Percentiles rank a stretch among this genome's conserved stretches.
Conservation (phyloP, 345 rosid genomes). For the Brassica carinata region DNA sequence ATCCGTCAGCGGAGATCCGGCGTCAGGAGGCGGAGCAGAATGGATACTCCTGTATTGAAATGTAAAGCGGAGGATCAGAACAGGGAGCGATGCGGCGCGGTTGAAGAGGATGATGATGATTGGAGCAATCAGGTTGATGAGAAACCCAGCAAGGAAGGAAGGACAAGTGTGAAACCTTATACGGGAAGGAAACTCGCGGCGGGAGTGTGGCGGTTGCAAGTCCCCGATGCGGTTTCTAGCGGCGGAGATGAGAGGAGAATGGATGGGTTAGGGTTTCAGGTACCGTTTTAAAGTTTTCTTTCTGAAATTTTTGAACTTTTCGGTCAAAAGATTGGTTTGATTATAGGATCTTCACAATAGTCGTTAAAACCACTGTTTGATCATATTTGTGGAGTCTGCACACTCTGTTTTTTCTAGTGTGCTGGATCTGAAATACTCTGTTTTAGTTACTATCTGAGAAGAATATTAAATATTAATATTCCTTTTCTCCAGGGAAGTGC, state of each 20-base stretch:
- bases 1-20: slow-evolving; percentile 49
- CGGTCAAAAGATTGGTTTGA: not conserved
- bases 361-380: not conserved
- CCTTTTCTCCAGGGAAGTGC: slow-evolving; percentile 28
- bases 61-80: slow-evolving; percentile 60
- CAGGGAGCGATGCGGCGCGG: slow-evolving; percentile 28
- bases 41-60: slow-evolving; percentile 62
- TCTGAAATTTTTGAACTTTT: not conserved
- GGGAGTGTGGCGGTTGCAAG: slow-evolving; percentile 81
- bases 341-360: not conserved
- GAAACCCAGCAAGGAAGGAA: slow-evolving; percentile 38
- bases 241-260: slow-evolving; percentile 31
- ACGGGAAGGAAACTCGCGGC: slow-evolving; percentile 91
- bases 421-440: slow-evolving; percentile 1
- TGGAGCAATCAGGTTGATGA: slow-evolving; percentile 26
- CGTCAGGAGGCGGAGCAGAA: slow-evolving; percentile 54
- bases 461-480: not conserved
- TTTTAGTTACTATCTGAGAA: not conserved
- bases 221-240: slow-evolving; percentile 43
- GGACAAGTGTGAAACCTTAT: slow-evolving; percentile 27
- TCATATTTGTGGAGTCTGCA: not conserved
- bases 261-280: slow-evolving; percentile 62
- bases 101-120: slow-evolving; percentile 32
- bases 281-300: slow-evolving; percentile 7
- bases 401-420: slow-evolving; percentile 14